These are phyloP conservation scores for Daldinia decipiens DNA, from an alignment of 495 filamentous ascomycete species.

Conservation along the genomic window DNA sequence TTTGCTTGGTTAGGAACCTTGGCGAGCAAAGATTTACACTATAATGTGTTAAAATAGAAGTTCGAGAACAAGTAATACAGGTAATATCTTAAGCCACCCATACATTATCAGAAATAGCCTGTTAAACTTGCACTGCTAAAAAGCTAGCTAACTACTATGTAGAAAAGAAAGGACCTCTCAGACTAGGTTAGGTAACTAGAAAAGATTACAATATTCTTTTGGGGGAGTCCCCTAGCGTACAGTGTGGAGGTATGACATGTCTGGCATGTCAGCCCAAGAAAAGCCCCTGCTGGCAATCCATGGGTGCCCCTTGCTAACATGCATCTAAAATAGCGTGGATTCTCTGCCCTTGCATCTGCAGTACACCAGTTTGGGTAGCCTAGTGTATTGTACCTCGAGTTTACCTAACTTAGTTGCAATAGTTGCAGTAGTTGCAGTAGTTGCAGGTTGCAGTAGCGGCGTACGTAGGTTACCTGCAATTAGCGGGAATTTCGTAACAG, in stretches of 20 bases:
- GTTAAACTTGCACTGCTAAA: too few relatives aligned
- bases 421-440: too few relatives aligned
- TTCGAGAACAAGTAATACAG: too few relatives aligned
- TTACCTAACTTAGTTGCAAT: background rate
- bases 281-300: constrained; percentile 35
- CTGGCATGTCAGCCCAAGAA: constrained; percentile 13
- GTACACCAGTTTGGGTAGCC: constrained; percentile 14
- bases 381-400: background rate
- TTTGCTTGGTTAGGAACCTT: constrained; percentile 16
- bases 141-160: too few relatives aligned
- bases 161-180: background rate
- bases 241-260: constrained; percentile 33
- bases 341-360: constrained; percentile 7
- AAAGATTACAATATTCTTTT: background rate
- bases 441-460: background rate
- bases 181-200: background rate
- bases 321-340: constrained; percentile 21
- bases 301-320: constrained; percentile 30
- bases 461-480: background rate
- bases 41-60: background rate
- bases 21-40: background rate
- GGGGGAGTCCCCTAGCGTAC: constrained; percentile 7
- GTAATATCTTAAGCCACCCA: too few relatives aligned
- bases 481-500: constrained; percentile 19
- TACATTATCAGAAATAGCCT: too few relatives aligned